Base-by-base conservation (phyloP, 2,329 filamentous ascomycete genomes). In the Talaromyces verruculosus region DNA sequence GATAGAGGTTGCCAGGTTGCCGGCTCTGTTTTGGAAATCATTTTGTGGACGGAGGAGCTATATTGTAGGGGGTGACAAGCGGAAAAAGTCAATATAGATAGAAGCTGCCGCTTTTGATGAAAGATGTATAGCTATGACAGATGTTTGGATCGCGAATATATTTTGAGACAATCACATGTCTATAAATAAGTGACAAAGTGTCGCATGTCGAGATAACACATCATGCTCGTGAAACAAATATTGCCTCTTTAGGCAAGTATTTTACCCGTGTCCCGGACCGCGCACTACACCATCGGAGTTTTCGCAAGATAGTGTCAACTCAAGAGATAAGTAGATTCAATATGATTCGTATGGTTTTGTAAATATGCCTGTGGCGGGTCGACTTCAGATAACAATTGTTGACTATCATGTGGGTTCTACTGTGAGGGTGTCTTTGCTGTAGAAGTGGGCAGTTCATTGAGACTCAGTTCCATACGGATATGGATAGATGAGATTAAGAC, bases 1-100 rank as follows among this genome's bases (percentile, higher is more conserved):
- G 70, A 79, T 25, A 87, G 79, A 6, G 72, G 74, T 55, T 77
- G 77, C 84, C 84, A 86, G 5, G 11, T 39, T 17, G 62, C 35
- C 10, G 35, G 17, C 39, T 58, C 43, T 41, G 41, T n/a, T 30
- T 64, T 64, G 1, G 43, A 62, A 67, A 66, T 25, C 73, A 69
- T 67, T 64, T 67, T 66, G 19, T 37, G 5, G 28, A 19, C 4
- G 28, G 28, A 19, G 2, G 49, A 11, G 1, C 8, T 33, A 11
- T 33, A n/a, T 55, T 3, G 11, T 19, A 55, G 33, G 17, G 49
- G 17, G n/a, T 51, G 47, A 51, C 8, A 35, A 15, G 13, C 10
- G 13, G 47, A 49, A 13, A 10, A 53, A 17, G 17, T 19, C 8
- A 7, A 22, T 37, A 37, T 25, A 5, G 5, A 57, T 13, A 22